Percentiles rank a stretch among this genome's conserved stretches.
phyloP scores from a whole-genome alignment of 768 basidiomycete genomes.

The Boletus barrowsii region DNA sequence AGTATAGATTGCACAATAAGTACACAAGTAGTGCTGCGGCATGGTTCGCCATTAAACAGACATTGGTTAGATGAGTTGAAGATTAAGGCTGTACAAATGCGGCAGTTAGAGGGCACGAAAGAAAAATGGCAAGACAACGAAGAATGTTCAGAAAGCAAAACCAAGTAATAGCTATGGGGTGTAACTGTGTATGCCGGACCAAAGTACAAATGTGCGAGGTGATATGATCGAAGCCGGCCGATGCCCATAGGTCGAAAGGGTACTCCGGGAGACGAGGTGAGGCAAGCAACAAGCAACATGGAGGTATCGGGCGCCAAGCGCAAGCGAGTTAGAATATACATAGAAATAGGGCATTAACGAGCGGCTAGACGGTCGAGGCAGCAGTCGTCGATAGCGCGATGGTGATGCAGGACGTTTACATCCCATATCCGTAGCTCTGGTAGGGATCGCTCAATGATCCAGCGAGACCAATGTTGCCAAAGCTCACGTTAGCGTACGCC shows the following conservation, averaged over 20 bases:
- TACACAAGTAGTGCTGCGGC: slow-evolving; percentile 39
- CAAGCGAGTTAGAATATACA: slow-evolving; percentile 35
- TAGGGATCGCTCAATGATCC: slow-evolving; percentile 70
- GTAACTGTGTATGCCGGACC: slow-evolving; percentile 54
- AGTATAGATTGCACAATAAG: slow-evolving; percentile 39
- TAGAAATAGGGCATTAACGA: slow-evolving; percentile 36
- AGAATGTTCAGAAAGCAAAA: slow-evolving; percentile 37
- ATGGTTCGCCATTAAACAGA: slow-evolving; percentile 38
- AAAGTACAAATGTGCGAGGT: slow-evolving; percentile 66
- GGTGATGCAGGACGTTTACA: slow-evolving; percentile 46
- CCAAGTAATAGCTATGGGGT: slow-evolving; percentile 35
- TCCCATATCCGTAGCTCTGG: slow-evolving; percentile 76
- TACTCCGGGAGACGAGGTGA: slow-evolving; percentile 37
- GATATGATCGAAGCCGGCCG: slow-evolving; percentile 44
- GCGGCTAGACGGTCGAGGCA: slow-evolving; percentile 15
- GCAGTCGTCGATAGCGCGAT: slow-evolving; percentile 27
- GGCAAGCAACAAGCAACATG: slow-evolving; percentile 34
- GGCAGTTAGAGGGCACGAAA: slow-evolving; percentile 39
- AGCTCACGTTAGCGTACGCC: slow-evolving; percentile 52
- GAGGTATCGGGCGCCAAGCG: slow-evolving; percentile 36
- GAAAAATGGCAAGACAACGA: slow-evolving; percentile 23
- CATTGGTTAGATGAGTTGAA: slow-evolving; percentile 40
- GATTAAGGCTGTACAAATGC: slow-evolving; percentile 41
- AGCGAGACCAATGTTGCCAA: slow-evolving; percentile 45
- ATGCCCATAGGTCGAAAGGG: slow-evolving; percentile 34